phyloP scores from a whole-genome alignment of 257 asterid species.

The Rhazya stricta region DNA sequence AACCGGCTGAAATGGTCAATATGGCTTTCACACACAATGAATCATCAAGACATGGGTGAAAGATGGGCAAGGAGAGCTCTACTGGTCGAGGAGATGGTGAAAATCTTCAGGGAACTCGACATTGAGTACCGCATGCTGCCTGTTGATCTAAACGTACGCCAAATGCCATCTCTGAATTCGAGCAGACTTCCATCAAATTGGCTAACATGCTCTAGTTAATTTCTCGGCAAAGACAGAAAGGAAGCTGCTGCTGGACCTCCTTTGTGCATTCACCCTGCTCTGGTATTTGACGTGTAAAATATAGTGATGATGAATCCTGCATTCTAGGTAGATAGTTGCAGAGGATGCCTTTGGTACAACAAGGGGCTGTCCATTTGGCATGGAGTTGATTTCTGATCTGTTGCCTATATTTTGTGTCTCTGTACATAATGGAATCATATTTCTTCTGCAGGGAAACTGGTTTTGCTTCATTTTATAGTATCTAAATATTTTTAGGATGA shows the following conservation, averaged over 20 bases:
- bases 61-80: conserved; percentile 70
- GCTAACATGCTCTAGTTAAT: conserved; percentile 26
- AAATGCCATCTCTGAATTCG: conserved; percentile 57
- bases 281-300: neutral
- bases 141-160: conserved; percentile 59
- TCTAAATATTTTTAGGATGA: too few relatives aligned
- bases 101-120: conserved; percentile 64
- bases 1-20: conserved; percentile 71
- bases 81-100: conserved; percentile 75
- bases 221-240: neutral
- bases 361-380: neutral
- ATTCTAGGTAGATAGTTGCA: neutral
- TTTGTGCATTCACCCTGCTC: neutral
- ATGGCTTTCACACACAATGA: conserved; percentile 77
- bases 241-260: neutral
- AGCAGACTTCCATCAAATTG: conserved; percentile 70
- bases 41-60: conserved; percentile 88
- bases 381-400: neutral
- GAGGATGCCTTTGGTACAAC: neutral
- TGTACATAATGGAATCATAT: neutral
- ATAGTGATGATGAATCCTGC: neutral
- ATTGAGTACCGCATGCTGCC: conserved; percentile 82
- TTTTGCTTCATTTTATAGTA: neutral
- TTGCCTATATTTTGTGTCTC: neutral
- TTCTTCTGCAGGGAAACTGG: neutral